phyloP scores from a whole-genome alignment of 306 rosid species.

The Ammopiptanthus mongolicus region DNA sequence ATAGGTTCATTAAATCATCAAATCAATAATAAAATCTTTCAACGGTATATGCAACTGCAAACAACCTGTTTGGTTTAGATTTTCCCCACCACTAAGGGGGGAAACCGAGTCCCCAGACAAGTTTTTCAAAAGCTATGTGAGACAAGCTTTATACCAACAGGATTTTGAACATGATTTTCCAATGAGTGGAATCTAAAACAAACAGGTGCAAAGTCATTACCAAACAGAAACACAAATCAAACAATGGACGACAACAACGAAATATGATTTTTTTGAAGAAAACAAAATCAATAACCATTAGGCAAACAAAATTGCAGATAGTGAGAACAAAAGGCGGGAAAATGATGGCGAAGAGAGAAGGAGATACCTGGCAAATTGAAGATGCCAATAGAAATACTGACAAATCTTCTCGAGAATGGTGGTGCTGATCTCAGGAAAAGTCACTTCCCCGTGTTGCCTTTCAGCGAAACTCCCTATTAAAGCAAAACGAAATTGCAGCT shows the following conservation, averaged over 20 bases:
- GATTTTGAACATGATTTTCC: too few species aligned
- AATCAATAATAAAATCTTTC: background rate
- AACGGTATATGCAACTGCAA: background rate
- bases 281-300: background rate
- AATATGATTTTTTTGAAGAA: too few species aligned
- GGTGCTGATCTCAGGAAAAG: slow-evolving; percentile 94
- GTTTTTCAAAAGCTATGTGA: too few species aligned
- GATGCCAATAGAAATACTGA: slow-evolving; percentile 95
- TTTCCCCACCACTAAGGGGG: too few species aligned
- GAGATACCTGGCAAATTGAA: slow-evolving; percentile 79
- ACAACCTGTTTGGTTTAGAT: too few species aligned
- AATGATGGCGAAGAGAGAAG: background rate
- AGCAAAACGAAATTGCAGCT: background rate
- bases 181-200: too few species aligned
- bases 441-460: slow-evolving; percentile 72
- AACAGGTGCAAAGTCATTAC: background rate
- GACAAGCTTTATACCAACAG: too few species aligned
- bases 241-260: background rate
- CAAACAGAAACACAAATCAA: background rate
- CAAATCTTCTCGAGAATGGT: slow-evolving; percentile 97
- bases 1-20: background rate
- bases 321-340: background rate
- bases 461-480: slow-evolving; percentile 83
- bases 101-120: too few species aligned
- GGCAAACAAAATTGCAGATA: background rate